phyloP scores from a whole-genome alignment of 2,329 filamentous ascomycete genomes.

The Chaetomiaceae sp. region DNA sequence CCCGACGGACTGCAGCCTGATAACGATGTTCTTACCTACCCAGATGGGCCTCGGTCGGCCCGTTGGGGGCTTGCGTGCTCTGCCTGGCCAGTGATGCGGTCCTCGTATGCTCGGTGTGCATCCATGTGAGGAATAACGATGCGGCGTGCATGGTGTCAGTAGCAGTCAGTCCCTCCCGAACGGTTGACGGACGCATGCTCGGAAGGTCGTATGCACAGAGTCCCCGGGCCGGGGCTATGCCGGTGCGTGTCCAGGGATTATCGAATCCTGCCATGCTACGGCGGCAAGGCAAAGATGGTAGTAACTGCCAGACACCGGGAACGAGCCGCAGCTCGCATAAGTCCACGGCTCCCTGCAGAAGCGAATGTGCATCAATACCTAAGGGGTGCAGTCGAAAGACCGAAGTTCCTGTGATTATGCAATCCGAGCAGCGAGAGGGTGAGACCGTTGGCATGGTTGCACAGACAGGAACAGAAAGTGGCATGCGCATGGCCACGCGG shows the following conservation, averaged over 20 bases:
- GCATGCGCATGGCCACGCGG: constrained; percentile 6
- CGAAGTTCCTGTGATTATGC: constrained; percentile 5
- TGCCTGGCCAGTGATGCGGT: constrained; percentile 13
- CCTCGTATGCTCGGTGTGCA: not conserved
- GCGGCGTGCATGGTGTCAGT: not conserved
- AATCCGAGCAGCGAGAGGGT: constrained; percentile 1
- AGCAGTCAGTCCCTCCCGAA: not conserved
- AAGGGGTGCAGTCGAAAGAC: too few relatives aligned
- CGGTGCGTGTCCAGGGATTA: constrained; percentile 7
- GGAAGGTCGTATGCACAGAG: constrained; percentile 10
- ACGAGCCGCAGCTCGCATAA: constrained; percentile 3
- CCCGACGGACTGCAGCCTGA: not conserved
- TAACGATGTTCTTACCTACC: constrained; percentile 11
- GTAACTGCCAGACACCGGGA: not conserved
- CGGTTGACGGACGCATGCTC: too few relatives aligned
- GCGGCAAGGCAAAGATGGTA: not conserved
- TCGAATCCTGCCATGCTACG: constrained; percentile 4
- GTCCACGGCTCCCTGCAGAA: not conserved
- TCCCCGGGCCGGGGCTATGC: constrained; percentile 2
- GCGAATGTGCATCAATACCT: constrained; percentile 2
- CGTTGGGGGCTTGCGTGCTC: constrained; percentile 13
- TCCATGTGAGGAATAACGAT: not conserved
- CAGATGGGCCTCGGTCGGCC: constrained; percentile 11
- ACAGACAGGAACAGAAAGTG: constrained; percentile 21
- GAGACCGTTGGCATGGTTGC: constrained; percentile 1